These are phyloP conservation scores for Acacia crassicarpa DNA, from an alignment of 306 rosid genomes.

Conservation along the genomic window DNA sequence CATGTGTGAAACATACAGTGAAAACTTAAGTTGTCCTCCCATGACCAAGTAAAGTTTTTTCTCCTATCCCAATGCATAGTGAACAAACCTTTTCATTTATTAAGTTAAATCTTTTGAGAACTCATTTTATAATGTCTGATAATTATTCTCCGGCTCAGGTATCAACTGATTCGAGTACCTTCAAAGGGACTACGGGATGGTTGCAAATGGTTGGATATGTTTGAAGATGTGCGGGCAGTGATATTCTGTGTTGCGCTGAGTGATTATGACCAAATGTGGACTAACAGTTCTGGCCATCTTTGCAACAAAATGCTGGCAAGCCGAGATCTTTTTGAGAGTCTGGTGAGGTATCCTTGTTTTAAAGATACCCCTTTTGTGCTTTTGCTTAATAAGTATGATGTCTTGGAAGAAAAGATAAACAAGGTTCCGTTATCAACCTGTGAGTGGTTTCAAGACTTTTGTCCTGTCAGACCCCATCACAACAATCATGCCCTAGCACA, in stretches of 20 bases:
- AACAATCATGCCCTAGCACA: conserved; percentile 71
- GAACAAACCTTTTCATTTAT: conserved; percentile 12
- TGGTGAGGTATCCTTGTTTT: conserved; percentile 77
- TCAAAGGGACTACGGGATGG: conserved; percentile 79
- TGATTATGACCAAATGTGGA: conserved; percentile 79
- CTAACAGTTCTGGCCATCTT: conserved; percentile 43
- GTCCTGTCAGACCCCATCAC: conserved; percentile 69
- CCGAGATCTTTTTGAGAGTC: conserved; percentile 75
- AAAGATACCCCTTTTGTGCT: conserved; percentile 73
- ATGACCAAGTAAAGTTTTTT: conserved; percentile 63
- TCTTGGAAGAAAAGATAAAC: conserved; percentile 72
- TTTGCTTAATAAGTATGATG: conserved; percentile 75
- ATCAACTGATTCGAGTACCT: conserved; percentile 74
- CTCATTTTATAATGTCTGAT: conserved; percentile 20
- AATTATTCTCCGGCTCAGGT: conserved; percentile 49
- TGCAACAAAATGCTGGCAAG: conserved; percentile 72
- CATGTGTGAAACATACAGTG: conserved; percentile 74
- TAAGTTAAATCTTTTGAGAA: conserved; percentile 25
- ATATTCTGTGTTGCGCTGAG: conserved; percentile 80
- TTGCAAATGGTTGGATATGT: conserved; percentile 92
- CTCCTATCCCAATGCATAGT: conserved; percentile 4
- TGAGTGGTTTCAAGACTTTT: conserved; percentile 82
- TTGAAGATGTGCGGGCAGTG: conserved; percentile 79
- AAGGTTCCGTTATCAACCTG: conserved; percentile 67
- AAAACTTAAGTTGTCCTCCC: conserved; percentile 60